These are phyloP conservation scores for Neodidymelliopsis sp. DNA, from an alignment of 2,329 filamentous ascomycete species.

Conservation along the genomic window DNA sequence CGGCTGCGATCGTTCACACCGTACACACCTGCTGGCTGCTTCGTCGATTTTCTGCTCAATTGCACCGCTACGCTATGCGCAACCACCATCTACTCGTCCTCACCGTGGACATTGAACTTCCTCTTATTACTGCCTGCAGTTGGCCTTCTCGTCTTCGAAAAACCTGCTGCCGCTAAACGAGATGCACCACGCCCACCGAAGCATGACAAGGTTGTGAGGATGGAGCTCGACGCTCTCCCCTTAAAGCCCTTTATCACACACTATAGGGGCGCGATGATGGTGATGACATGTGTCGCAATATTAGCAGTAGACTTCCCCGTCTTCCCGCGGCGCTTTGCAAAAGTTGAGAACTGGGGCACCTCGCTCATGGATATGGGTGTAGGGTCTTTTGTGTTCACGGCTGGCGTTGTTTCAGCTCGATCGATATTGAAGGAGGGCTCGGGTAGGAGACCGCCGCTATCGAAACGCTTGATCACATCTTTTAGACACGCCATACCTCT, in stretches of 20 bases:
- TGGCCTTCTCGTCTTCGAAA: conserved; percentile 62
- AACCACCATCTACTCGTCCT: conserved; percentile 81
- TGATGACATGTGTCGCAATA: conserved; percentile 88
- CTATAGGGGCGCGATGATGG: conserved; percentile 90
- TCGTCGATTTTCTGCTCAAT: conserved; percentile 88
- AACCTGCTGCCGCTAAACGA: conserved; percentile 22
- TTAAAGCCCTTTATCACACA: conserved; percentile 91
- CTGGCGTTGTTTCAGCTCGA: conserved; percentile 87
- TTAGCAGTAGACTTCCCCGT: conserved; percentile 95
- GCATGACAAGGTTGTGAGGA: conserved; percentile 25
- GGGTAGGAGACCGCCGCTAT: conserved; percentile 59
- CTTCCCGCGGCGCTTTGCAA: conserved; percentile 93
- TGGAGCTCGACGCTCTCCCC: conserved; percentile 65
- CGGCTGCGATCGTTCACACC: conserved; percentile 83
- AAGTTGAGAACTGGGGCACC: conserved; percentile 99
- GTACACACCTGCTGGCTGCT: conserved; percentile 71
- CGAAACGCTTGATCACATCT: conserved; percentile 68
- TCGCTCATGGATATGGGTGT: conserved; percentile 99
- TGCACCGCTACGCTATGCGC: conserved; percentile 82
- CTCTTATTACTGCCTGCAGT: conserved; percentile 76
- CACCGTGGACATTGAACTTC: conserved; percentile 75
- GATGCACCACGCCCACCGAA: conserved; percentile 31
- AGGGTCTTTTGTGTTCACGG: conserved; percentile 95
- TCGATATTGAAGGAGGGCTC: conserved; percentile 75
- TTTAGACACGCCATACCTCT: conserved; percentile 84